Evolutionary conservation across 2,329 filamentous ascomycete species (phyloP).

Genomic region (Ascochyta pisi): DNA sequence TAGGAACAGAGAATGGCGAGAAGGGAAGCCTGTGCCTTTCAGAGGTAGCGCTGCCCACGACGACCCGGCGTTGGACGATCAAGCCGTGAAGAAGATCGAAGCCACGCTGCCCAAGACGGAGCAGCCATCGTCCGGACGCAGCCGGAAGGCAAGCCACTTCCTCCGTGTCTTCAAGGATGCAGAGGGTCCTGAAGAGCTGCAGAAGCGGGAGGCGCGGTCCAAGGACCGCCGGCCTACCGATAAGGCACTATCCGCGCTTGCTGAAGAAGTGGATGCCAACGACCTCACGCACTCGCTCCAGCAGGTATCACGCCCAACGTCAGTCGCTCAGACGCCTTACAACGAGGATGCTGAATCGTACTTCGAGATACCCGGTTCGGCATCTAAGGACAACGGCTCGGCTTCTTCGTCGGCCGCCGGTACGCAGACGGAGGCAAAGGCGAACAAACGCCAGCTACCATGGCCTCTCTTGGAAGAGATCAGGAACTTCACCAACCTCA

Average conservation of each 20-base stretch:
- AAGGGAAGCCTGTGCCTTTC: conserved; percentile 56
- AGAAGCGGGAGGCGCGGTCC: conserved; percentile 56
- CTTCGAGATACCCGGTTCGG: conserved; percentile 30
- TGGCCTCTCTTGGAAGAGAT: conserved; percentile 63
- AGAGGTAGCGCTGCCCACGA: conserved; percentile 46
- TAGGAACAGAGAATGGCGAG: conserved; percentile 58
- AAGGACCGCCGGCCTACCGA: conserved; percentile 47
- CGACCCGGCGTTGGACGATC: conserved; percentile 53
- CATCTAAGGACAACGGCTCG: conserved; percentile 13
- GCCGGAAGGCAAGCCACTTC: conserved; percentile 71
- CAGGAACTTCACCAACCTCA: conserved; percentile 60
- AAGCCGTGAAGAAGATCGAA: conserved; percentile 68
- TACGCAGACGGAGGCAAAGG: conserved; percentile 3
- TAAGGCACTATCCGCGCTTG: conserved; percentile 27
- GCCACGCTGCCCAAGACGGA: conserved; percentile 67
- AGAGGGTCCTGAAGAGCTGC: conserved; percentile 61
- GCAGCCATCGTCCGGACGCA: conserved; percentile 61
- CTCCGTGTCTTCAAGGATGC: conserved; percentile 70
- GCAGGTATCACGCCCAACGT: conserved; percentile 32
- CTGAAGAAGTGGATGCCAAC: conserved; percentile 35
- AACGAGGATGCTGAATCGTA: conserved; percentile 30
- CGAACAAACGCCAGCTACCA: conserved; percentile 49
- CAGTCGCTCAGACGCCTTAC: conserved; percentile 36
- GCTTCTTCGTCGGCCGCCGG: conserved; percentile 2
- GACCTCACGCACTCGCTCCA: conserved; percentile 28